phyloP scores from a whole-genome alignment of 1,284 basidiomycete genomes.

The Blastosporella zonata region DNA sequence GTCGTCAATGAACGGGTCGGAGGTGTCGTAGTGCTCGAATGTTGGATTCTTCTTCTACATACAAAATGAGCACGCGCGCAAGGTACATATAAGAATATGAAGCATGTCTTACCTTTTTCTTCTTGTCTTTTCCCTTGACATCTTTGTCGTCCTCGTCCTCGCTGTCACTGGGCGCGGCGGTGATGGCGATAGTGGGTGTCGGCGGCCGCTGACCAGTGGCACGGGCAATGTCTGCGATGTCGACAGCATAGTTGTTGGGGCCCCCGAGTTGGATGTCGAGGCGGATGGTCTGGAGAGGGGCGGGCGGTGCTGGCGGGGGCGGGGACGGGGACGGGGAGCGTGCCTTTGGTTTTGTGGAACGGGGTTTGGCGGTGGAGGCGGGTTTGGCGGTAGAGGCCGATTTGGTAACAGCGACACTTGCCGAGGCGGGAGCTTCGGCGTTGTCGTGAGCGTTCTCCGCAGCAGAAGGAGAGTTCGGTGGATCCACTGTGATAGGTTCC shows the following conservation, averaged over 20 bases:
- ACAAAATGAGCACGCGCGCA: neutral
- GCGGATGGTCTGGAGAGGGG: conserved; percentile 63
- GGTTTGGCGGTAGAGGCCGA: conserved; percentile 14
- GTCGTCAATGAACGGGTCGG: conserved; percentile 97
- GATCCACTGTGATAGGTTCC: neutral
- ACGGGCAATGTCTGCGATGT: conserved; percentile 56
- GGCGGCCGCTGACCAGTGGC: conserved; percentile 62
- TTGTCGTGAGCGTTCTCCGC: conserved; percentile 4
- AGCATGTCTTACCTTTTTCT: conserved; percentile 38
- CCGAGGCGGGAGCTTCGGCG: neutral
- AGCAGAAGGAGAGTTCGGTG: neutral
- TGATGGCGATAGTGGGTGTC: conserved; percentile 41
- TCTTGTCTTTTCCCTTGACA: conserved; percentile 33
- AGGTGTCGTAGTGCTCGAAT: conserved; percentile 82
- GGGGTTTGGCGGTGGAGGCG: conserved; percentile 33
- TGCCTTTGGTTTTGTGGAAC: conserved; percentile 42
- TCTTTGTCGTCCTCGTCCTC: conserved; percentile 43
- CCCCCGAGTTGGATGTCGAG: conserved; percentile 69
- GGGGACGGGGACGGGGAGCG: conserved; percentile 62
- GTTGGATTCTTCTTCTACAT: conserved; percentile 54
- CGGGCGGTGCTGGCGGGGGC: conserved; percentile 48
- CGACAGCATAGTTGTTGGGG: conserved; percentile 69
- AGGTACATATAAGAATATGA: neutral
- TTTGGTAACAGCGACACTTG: conserved; percentile 7
- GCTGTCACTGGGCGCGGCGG: conserved; percentile 53